These are phyloP conservation scores for Tuctoria greenei DNA, from an alignment of 176 grass and related monocot species.

Conservation along the genomic window DNA sequence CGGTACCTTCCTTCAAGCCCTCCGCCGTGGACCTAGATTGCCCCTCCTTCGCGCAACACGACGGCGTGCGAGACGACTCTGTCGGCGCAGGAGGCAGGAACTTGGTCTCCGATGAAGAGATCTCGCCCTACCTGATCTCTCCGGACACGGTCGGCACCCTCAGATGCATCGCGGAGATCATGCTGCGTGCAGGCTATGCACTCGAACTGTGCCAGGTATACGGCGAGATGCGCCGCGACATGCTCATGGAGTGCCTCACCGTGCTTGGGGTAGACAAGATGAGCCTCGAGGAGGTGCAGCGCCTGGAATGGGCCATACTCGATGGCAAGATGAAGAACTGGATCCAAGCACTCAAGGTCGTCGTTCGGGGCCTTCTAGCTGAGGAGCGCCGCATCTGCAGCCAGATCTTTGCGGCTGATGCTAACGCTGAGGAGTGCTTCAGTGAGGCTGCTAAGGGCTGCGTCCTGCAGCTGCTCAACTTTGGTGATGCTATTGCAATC, in stretches of 20 bases:
- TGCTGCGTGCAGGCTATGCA: constrained; percentile 71
- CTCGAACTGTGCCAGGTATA: constrained; percentile 85
- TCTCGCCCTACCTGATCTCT: constrained; percentile 58
- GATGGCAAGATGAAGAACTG: constrained; percentile 96
- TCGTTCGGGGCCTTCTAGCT: constrained; percentile 49
- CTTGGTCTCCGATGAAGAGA: constrained; percentile 58
- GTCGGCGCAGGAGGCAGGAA: constrained; percentile 13
- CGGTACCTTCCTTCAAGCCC: constrained; percentile 44
- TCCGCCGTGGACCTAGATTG: constrained; percentile 48
- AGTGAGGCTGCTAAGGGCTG: constrained; percentile 72
- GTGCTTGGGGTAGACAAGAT: constrained; percentile 75
- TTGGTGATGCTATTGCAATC: constrained; percentile 83
- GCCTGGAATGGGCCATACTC: constrained; percentile 71
- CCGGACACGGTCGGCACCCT: constrained; percentile 55
- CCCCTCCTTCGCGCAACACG: constrained; percentile 43
- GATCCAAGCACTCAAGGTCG: constrained; percentile 77
- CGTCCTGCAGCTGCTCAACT: constrained; percentile 84
- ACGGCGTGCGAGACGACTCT: constrained; percentile 25
- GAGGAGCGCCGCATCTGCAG: constrained; percentile 75
- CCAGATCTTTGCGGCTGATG: constrained; percentile 48
- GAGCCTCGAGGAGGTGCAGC: constrained; percentile 85
- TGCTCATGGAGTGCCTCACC: constrained; percentile 65
- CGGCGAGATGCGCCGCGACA: constrained; percentile 65
- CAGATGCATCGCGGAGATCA: constrained; percentile 64
- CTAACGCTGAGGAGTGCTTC: constrained; percentile 69